Percentiles rank a stretch among this genome's conserved stretches.
Evolutionary conservation across 2,329 filamentous ascomycete species (phyloP).

Genomic region (Hirsutella thompsonii): DNA sequence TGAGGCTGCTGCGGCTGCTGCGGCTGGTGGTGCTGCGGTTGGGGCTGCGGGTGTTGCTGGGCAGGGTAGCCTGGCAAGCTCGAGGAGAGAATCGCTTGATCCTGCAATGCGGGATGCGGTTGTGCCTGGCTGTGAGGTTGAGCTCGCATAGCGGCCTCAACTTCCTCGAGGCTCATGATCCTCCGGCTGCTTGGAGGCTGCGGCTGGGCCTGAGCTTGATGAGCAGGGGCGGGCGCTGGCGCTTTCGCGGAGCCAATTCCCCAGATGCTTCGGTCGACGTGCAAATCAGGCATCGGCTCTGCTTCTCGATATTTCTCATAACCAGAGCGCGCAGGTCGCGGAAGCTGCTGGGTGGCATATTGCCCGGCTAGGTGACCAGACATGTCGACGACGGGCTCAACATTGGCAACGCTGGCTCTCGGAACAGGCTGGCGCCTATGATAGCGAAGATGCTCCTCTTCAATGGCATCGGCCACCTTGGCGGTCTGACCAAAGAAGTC

Average conservation of each 20-base stretch:
- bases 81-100: conserved; percentile 16
- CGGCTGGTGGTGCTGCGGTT: conserved; percentile 7
- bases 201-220: conserved; percentile 9
- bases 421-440: conserved; percentile 56
- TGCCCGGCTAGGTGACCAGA: conserved; percentile 14
- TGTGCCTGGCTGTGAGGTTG: conserved; percentile 42
- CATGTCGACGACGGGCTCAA: conserved; percentile 21
- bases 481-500: conserved; percentile 94
- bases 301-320: conserved; percentile 86
- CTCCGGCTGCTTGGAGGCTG: conserved; percentile 41
- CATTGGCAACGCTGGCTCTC: conserved; percentile 17
- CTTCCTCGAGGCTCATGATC: conserved; percentile 92
- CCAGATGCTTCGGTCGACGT: conserved; percentile 91
- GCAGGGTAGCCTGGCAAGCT: conserved; percentile 11
- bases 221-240: conserved; percentile 17
- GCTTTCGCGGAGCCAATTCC: conserved; percentile 51
- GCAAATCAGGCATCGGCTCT: conserved; percentile 75
- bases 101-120: conserved; percentile 18
- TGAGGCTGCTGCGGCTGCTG: conserved; percentile 14
- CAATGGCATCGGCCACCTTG: conserved; percentile 71
- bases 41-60: conserved; percentile 7
- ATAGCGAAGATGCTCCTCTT: conserved; percentile 82
- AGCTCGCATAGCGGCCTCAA: conserved; percentile 81
- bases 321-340: conserved; percentile 59
- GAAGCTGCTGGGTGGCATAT: conserved; percentile 22